These are phyloP conservation scores for Kockiozyma suomiensis DNA, from an alignment of 805 yeast genomes.

Conservation along the genomic window DNA sequence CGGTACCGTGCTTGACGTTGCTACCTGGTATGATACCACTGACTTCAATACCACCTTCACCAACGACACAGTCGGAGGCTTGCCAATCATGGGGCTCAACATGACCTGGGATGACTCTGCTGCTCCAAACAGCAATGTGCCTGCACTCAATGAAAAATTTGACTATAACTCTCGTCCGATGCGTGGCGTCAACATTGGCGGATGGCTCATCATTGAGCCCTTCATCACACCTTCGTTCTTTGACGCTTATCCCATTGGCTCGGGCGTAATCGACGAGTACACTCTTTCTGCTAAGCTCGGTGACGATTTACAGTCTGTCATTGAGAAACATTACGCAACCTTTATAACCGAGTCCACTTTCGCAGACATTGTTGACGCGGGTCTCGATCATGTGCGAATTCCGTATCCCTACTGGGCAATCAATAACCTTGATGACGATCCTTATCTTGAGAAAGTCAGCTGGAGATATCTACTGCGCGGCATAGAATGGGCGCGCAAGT, in stretches of 20 bases:
- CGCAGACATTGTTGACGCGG: slow-evolving; percentile 56
- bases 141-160: slow-evolving; percentile 38
- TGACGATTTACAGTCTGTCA: slow-evolving; percentile 51
- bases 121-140: slow-evolving; percentile 39
- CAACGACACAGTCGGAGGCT: slow-evolving; percentile 42
- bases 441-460: slow-evolving; percentile 68
- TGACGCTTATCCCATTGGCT: slow-evolving; percentile 43
- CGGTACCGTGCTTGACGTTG: slow-evolving; percentile 39
- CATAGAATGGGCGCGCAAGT: slow-evolving; percentile 63
- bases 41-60: slow-evolving; percentile 45
- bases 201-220: slow-evolving; percentile 87
- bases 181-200: slow-evolving; percentile 80
- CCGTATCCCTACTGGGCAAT: slow-evolving; percentile 98
- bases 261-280: slow-evolving; percentile 70
- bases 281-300: slow-evolving; percentile 64
- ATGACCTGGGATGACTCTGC: slow-evolving; percentile 40
- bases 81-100: slow-evolving; percentile 44
- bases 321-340: slow-evolving; percentile 74
- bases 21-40: slow-evolving; percentile 42
- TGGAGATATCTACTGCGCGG: slow-evolving; percentile 62
- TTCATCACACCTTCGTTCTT: slow-evolving; percentile 81
- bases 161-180: slow-evolving; percentile 42
- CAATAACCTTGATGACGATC: slow-evolving; percentile 61
- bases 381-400: slow-evolving; percentile 82
- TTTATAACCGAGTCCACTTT: slow-evolving; percentile 80